These are phyloP conservation scores for Vitis labrusca DNA, from an alignment of 164 flowering plant species.

Conservation along the genomic window DNA sequence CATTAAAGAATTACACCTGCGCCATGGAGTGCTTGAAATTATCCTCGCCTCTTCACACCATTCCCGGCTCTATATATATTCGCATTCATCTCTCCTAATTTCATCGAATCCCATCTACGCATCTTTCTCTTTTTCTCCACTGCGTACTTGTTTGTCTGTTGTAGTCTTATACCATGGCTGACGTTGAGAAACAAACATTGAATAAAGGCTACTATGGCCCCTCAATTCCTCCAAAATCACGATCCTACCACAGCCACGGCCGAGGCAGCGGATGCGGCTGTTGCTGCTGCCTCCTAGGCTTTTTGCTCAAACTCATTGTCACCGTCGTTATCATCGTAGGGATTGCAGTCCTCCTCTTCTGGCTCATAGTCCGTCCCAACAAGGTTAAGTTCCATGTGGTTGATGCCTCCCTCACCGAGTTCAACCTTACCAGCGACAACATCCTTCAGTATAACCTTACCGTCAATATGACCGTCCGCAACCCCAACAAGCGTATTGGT, in stretches of 20 bases:
- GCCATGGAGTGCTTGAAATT: no score
- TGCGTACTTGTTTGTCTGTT: no score
- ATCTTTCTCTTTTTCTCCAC: no score
- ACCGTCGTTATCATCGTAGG: slow-evolving; percentile 28
- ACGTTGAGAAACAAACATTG: slow-evolving; percentile 22
- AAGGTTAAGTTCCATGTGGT: slow-evolving; percentile 40
- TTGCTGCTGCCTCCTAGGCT: slow-evolving; percentile 17
- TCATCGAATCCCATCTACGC: no score
- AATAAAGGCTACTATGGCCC: slow-evolving; percentile 48
- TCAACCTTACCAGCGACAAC: slow-evolving; percentile 39
- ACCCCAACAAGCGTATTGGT: slow-evolving; percentile 73
- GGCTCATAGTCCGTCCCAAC: slow-evolving; percentile 59
- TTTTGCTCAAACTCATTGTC: slow-evolving; percentile 28
- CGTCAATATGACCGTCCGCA: slow-evolving; percentile 51
- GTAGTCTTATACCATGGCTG: no score
- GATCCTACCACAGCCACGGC: slow-evolving; percentile 19
- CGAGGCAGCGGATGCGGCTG: slow-evolving; percentile 19
- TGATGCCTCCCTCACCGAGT: slow-evolving; percentile 40
- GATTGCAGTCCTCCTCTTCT: slow-evolving; percentile 36
- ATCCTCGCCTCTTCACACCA: no score
- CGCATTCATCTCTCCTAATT: no score
- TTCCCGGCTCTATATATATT: no score
- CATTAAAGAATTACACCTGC: no score
- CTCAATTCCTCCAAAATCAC: slow-evolving; percentile 21
- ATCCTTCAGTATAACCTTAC: slow-evolving; percentile 58